These are phyloP conservation scores for Madurella fahalii DNA, from an alignment of 2,329 filamentous ascomycete species.

Conservation along the genomic window DNA sequence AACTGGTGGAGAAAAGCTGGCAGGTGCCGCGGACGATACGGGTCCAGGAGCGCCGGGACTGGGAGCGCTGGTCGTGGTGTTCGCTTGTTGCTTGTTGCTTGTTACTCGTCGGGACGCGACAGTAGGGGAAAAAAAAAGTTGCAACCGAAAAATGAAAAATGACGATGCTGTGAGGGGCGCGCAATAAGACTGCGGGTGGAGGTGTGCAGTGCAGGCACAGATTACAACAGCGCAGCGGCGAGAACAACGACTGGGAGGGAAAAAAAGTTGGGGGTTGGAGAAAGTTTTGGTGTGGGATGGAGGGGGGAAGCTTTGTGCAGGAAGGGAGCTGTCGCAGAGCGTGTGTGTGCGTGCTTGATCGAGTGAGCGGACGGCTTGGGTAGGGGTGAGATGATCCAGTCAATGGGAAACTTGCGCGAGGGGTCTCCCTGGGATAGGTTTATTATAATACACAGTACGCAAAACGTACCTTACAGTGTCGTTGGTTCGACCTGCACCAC, in stretches of 20 bases:
- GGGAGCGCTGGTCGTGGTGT: constrained; percentile 1
- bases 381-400: background rate
- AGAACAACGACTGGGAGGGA: constrained; percentile 23
- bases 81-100: background rate
- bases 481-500: no score
- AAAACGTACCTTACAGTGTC: no score
- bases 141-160: constrained; percentile 16
- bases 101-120: constrained; percentile 11
- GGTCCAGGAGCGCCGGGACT: background rate
- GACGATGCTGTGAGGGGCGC: constrained; percentile 21
- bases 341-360: constrained; percentile 8
- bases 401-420: background rate
- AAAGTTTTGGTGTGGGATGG: constrained; percentile 24
- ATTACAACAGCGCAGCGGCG: constrained; percentile 21
- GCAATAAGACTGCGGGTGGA: constrained; percentile 25
- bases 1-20: constrained; percentile 19
- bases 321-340: constrained; percentile 15
- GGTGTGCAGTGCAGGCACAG: constrained; percentile 25
- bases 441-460: background rate
- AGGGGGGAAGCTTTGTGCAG: constrained; percentile 20
- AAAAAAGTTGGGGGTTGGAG: constrained; percentile 29
- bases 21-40: constrained; percentile 11
- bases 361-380: background rate
- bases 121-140: constrained; percentile 5
- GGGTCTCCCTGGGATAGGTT: background rate